Evolutionary conservation across 1,284 basidiomycete species (phyloP), one percentile per base, ranked within the genome.

Genomic region (Ustilago shanxiensis): DNA sequence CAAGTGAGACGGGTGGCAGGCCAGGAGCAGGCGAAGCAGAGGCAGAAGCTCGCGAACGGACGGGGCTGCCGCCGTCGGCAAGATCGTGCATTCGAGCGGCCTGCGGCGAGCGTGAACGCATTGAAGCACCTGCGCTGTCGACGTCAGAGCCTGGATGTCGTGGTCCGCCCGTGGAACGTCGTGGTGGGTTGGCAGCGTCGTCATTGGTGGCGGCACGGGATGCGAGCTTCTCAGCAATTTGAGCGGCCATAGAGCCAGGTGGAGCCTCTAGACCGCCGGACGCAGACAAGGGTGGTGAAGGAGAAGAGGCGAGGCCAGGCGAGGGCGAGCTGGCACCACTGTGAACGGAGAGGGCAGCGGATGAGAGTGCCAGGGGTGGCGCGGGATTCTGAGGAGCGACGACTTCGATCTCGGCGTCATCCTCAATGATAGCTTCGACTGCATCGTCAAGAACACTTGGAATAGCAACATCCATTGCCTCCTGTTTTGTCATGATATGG

Each of bases 391-490:
- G 77, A 2, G 83, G 82, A 13, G 83, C 66, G 5, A 85, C 72
- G 28, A 85, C 79, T 55, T 85, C 83, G 53, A 85, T 71, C 61
- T 82, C 72, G 33, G 61, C 71, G 50, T 69, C 72, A 22, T 83
- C 80, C 45, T 79, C 79, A 24, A 79, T 76, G 47, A 85, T 79
- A 24, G 83, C 83, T 51, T 83, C 82, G 22, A 82, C 83, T 10
- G 83, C 83, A 50, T 83, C 83, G 58, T 84, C 82, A 9, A 85
- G 73, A 14, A 84, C 83, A 24, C 70, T 71, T 5, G 83, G 83
- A 26, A 84, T 83, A 37, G 83, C 82, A 2, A 82, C 76, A 39
- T 85, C 83, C 56, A 83, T 78, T 26, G 83, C 83, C 53, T 84
- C 82, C 41, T 79, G 70, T 55, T 80, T 79, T 62, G 73, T 81